Percentiles rank a stretch among this genome's conserved stretches.
These are phyloP conservation scores for Stentor roeselii DNA, from an alignment of 73 alveolate species.

Conservation along the genomic window DNA sequence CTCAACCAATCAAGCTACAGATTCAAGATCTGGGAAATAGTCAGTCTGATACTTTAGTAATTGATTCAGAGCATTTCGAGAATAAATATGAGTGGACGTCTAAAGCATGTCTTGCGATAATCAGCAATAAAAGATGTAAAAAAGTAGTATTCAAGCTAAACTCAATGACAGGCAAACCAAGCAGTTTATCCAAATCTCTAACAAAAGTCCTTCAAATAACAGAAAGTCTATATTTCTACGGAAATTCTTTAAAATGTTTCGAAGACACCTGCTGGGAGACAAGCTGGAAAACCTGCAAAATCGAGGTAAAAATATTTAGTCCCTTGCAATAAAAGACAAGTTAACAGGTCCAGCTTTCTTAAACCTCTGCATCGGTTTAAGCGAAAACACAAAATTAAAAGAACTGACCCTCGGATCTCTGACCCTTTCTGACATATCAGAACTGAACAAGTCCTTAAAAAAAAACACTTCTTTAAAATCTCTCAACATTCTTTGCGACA, in stretches of 20 bases:
- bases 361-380: background rate
- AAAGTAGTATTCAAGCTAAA: slow-evolving; percentile 8
- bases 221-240: background rate
- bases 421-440: background rate
- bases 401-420: too few relatives aligned
- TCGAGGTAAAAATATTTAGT: background rate
- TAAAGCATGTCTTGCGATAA: background rate
- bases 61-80: background rate
- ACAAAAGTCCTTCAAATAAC: background rate
- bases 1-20: background rate
- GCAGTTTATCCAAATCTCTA: background rate
- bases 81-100: background rate
- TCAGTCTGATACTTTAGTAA: background rate
- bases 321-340: background rate
- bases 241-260: background rate
- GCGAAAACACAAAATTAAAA: background rate
- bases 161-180: background rate
- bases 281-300: background rate
- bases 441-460: background rate
- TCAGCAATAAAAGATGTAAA: slow-evolving; percentile 7
- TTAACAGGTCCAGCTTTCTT: background rate
- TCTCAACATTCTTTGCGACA: background rate
- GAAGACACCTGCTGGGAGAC: background rate
- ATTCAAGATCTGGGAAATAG: background rate
- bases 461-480: background rate